Percentiles rank a stretch among this genome's conserved stretches.
These are phyloP conservation scores for Colletotrichum navitas DNA, from an alignment of 2,329 filamentous ascomycete genomes.

Conservation along the genomic window DNA sequence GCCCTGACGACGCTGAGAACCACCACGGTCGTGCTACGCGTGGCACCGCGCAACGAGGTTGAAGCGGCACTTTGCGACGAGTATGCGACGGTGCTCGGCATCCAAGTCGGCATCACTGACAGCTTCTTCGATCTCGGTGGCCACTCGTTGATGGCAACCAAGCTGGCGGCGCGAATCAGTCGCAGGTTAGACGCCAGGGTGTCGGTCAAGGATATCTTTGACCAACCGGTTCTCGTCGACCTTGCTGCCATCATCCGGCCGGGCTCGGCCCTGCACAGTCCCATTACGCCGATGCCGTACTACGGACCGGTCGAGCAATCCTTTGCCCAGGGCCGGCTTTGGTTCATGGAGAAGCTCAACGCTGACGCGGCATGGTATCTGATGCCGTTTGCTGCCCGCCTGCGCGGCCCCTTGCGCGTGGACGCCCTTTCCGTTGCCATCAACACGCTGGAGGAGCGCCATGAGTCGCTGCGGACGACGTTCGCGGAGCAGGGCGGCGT, in stretches of 20 bases:
- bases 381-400: constrained; percentile 6
- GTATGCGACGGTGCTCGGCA: constrained; percentile 25
- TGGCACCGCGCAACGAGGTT: constrained; percentile 39
- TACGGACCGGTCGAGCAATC: constrained; percentile 16
- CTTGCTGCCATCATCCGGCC: constrained; percentile 2
- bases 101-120: constrained; percentile 32
- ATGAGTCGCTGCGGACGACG: constrained; percentile 12
- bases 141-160: constrained; percentile 39
- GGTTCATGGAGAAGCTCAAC: constrained; percentile 16
- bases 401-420: neutral
- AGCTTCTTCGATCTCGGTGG: constrained; percentile 42
- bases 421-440: neutral
- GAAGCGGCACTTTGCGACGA: constrained; percentile 42
- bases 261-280: neutral
- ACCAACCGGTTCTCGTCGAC: constrained; percentile 21
- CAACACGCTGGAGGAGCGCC: neutral
- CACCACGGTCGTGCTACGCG: neutral
- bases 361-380: neutral
- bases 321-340: constrained; percentile 11
- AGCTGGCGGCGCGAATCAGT: constrained; percentile 8
- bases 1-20: neutral
- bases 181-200: constrained; percentile 20
- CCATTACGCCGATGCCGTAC: constrained; percentile 2
- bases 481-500: constrained; percentile 1
- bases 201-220: constrained; percentile 40